Percentiles rank a stretch among this genome's conserved stretches.
phyloP scores from a whole-genome alignment of 78 protist species.

The Emiliania huxleyi region DNA sequence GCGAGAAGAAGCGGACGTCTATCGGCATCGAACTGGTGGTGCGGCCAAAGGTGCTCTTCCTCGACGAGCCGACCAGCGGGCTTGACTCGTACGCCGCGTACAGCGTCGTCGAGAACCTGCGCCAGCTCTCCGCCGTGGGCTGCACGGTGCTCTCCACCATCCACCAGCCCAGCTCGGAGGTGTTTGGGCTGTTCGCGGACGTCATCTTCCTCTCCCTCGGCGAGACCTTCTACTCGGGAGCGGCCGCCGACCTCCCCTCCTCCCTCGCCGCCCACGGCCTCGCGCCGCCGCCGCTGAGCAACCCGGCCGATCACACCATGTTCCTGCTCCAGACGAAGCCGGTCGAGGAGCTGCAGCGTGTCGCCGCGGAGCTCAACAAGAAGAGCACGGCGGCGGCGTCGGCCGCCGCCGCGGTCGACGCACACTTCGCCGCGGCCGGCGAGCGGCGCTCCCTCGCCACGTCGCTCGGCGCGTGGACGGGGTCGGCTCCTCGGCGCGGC shows the following conservation, averaged over 20 bases:
- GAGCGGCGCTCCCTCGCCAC: not conserved
- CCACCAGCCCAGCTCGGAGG: slow-evolving; percentile 64
- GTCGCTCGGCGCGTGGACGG: not conserved
- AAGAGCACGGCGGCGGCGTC: not conserved
- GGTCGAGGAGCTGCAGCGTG: not conserved
- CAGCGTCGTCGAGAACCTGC: not conserved
- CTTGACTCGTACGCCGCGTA: slow-evolving; percentile 56
- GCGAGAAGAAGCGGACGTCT: slow-evolving; percentile 7
- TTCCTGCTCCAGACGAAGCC: not conserved
- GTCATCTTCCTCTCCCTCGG: not conserved
- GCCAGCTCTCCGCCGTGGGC: not conserved
- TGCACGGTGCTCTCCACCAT: slow-evolving; percentile 32
- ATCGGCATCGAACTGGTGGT: slow-evolving; percentile 36
- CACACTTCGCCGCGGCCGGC: not conserved
- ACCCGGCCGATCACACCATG: slow-evolving; percentile 10
- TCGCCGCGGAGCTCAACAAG: not conserved
- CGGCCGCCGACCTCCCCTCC: not conserved
- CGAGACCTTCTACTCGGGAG: not conserved
- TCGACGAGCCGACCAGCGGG: slow-evolving; percentile 48
- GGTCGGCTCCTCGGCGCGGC: too few relatives aligned
- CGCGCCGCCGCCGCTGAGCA: not conserved
- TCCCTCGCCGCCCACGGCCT: not conserved
- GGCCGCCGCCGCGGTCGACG: not conserved
- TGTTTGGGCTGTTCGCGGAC: slow-evolving; percentile 1
- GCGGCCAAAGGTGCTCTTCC: not conserved